Percentiles rank a stretch among this genome's conserved stretches.
phyloP scores from a whole-genome alignment of 78 protist species.

The Planoprotostelium fungivorum region DNA sequence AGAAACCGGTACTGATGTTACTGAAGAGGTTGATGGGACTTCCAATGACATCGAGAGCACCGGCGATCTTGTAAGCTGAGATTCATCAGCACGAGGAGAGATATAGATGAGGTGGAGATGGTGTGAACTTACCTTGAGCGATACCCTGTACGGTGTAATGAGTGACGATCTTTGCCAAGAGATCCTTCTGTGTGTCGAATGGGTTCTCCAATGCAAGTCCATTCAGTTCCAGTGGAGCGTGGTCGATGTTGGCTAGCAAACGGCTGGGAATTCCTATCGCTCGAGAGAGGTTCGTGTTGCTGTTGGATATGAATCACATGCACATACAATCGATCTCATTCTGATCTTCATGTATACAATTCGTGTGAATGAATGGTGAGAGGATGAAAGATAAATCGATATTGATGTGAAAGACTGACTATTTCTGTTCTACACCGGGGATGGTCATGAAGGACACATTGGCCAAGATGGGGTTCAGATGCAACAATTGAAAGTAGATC shows the following conservation, averaged over 20 bases:
- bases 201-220: constrained; percentile 12
- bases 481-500: constrained; percentile 6
- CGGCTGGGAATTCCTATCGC: neutral
- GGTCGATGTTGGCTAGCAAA: constrained; percentile 12
- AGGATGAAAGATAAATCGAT: neutral
- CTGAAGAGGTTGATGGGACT: constrained; percentile 41
- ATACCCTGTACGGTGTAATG: constrained; percentile 11
- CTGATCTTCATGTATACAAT: no score
- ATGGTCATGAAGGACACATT: neutral
- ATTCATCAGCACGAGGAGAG: no score
- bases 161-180: neutral
- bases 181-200: neutral
- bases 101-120: no score
- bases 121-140: neutral
- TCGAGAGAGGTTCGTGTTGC: neutral
- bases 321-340: no score
- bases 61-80: constrained; percentile 7
- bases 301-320: neutral
- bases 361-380: no score
- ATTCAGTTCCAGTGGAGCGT: constrained; percentile 2
- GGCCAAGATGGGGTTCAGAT: constrained; percentile 12
- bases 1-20: constrained; percentile 48
- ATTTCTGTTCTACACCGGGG: neutral
- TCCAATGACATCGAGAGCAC: constrained; percentile 54
- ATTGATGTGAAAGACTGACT: neutral